Base-by-base conservation (phyloP, 129 eudicot species). In the Erigeron canadensis region DNA sequence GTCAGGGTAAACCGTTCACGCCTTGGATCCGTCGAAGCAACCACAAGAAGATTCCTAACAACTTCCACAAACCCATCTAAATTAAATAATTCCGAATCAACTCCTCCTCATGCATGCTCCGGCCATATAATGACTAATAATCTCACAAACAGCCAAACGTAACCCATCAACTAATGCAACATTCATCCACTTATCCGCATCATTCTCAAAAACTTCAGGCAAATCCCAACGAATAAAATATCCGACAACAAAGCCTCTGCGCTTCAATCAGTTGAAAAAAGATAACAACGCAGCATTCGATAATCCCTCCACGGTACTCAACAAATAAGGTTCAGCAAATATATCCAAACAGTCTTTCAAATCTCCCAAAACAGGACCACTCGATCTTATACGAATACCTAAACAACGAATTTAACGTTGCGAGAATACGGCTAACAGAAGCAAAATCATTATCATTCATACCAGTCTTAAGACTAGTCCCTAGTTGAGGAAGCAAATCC, bases 171-270 rank as follows among this genome's bases (percentile, higher is more conserved):
- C 98, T 16, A 84, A 71, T 13, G 86, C 84, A 57, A 94, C 79
- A 34, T 40, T 50, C 98, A 94, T 94, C 96, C 96, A 94, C 50
- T 81, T 87, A 57, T 82, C 90, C 81, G 92, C 89, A n/a, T 81
- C 87, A 68, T 94, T 95, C 86, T 94, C 97, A 34, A 94, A 94
- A 75, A 84, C 86, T 72, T 94, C 96, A 1, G 98, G 98, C 85
- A 89, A 77, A 62, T 89, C 97, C 76, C 68, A 94, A 66, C 0
- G 98, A 94, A 67, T 80, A 89, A 61, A 89, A 94, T 11, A 94
- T 87, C 82, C 98, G 75, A 67, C 96, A 94, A 75, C 98, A 94
- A 44, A 94, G 65, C 85, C 95, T 86, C 76, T 94, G 96, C 2
- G 93, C 89, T 84, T 94, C 96, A n/a, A 94, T 81, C 8, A 86